Evolutionary conservation across 345 rosid genomes (phyloP), one percentile per base, ranked within the genome.

Genomic region (Trapa incisa): DNA sequence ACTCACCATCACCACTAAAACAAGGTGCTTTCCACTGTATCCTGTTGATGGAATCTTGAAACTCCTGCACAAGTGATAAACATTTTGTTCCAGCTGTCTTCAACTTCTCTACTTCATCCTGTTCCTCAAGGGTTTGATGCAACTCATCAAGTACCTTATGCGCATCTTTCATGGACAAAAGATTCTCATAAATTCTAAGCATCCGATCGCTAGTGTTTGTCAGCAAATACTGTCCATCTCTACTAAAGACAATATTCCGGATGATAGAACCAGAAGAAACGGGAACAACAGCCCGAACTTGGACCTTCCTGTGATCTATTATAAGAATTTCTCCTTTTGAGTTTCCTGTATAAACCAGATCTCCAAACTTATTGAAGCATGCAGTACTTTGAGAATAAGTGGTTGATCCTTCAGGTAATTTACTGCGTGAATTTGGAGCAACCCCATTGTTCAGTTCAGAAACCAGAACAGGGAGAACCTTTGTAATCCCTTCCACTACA

Each of bases 1-100:
- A 95, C 77, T 95, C 97, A 73, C 93, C 96, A 73, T 94, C 97
- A 68, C 99, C 97, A 69, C 99, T 94, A 74, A 94, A 94, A 76
- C 96, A 86, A 66, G 99, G 97, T 13, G 96, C 97, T 82, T 91
- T 95, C 99, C 99, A 95, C 68, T 89, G 99, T 83, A 89, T 81
- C 78, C 82, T 95, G 47, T 96, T 95, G 74, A 95, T 85, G n/a
- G 88, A 78, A 82, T 95, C 99, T 76, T 95, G 97, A 80, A 94
- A 87, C 72, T 94, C 99, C 66, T 91, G 91, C 78, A 83, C 84
- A 72, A 91, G 91, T 74, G 81, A 77, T 53, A 94, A 80, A 80
- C 96, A 89, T 75, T 86, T 87, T 22, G 86, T 81, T 64, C 99
- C 99, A 75, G 86, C 83, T 67, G 72, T 72, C 80, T 89, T 91